Base-by-base conservation (phyloP, 495 filamentous ascomycete genomes). In the Glarea lozoyensis region DNA sequence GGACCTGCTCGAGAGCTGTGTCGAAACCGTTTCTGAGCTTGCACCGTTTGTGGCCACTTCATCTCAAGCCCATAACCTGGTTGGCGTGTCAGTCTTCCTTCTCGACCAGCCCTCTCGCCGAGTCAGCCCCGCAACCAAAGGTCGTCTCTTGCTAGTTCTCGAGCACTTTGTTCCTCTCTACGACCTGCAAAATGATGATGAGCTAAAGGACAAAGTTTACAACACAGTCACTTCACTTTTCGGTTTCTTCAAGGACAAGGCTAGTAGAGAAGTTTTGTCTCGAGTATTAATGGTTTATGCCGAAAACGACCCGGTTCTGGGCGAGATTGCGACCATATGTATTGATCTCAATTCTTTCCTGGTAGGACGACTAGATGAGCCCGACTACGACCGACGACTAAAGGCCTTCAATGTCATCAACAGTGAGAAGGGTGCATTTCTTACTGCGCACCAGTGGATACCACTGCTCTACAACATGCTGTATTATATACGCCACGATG, bases 391-490 rank as follows among this genome's bases (percentile, higher is more conserved):
- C 36, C 75, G 79, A 35, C 78, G 92, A 17, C 65, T 90, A 12
- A 59, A 71, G 32, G 93, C 86, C 17, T 96, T 93, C 62, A 80
- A 72, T 41, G 57, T 63, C 3, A 79, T 97, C 52, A 86, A 79
- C 32, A 75, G 78, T 20, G 59, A 67, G 2, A 54, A 64, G 37
- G 63, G 68, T 25, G 49, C 46, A 1, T 64, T 60, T 0, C 76
- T 89, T 25, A 82, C 71, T 2, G 58, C 79, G n/a, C 76, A 75
- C 46, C 83, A 94, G 54, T 99, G 92, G 93, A 72, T 76, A 44
- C 89, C 93, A n/a, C 65, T 97, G 22, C 58, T 97, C 2, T 82
- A 82, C 62, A 97, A 97, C 55, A 79, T 94, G 72, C 69, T 95
- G 2, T 96, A 78, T 63, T 90, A 81, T 54, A 80, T 94, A 52